phyloP scores from a whole-genome alignment of 768 basidiomycete genomes.

The Trametes cubensis region DNA sequence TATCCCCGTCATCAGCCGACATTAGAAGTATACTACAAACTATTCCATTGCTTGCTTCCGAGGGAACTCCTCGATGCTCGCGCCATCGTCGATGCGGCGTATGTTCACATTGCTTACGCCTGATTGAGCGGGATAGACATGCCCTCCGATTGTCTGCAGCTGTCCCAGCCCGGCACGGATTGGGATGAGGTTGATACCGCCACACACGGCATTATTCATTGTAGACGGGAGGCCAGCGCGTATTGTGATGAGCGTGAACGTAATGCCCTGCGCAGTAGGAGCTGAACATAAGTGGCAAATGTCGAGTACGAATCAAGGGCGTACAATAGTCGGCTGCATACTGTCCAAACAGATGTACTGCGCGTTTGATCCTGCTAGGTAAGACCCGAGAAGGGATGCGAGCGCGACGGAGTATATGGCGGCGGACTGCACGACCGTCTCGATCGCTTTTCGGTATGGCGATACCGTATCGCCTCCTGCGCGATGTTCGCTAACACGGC shows the following conservation, averaged over 20 bases:
- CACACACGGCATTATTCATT: too few relatives aligned
- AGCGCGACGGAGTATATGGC: slow-evolving; percentile 8
- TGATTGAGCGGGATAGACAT: slow-evolving; percentile 13
- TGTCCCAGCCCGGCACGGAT: background rate
- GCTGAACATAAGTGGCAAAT: background rate
- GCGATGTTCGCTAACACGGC: too few relatives aligned
- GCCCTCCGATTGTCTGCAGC: slow-evolving; percentile 9
- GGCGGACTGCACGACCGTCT: slow-evolving; percentile 15
- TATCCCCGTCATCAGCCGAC: too few relatives aligned
- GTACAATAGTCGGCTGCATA: too few relatives aligned
- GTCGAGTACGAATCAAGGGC: slow-evolving; percentile 1
- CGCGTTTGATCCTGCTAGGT: background rate
- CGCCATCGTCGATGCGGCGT: slow-evolving; percentile 16
- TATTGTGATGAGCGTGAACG: background rate
- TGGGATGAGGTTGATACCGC: too few relatives aligned
- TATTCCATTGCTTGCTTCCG: too few relatives aligned
- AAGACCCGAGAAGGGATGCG: background rate
- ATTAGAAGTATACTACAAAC: too few relatives aligned
- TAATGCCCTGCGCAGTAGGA: too few relatives aligned
- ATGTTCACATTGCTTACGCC: slow-evolving; percentile 21
- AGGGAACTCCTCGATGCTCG: too few relatives aligned
- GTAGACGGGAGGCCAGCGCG: background rate
- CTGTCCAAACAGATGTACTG: background rate
- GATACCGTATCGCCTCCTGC: background rate
- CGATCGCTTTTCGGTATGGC: slow-evolving; percentile 2